A percentile compares a stretch with the other conserved stretches of the same genome.
Evolutionary conservation across 495 filamentous ascomycete genomes (phyloP).

Genomic region (Aspergillus conjunctus): DNA sequence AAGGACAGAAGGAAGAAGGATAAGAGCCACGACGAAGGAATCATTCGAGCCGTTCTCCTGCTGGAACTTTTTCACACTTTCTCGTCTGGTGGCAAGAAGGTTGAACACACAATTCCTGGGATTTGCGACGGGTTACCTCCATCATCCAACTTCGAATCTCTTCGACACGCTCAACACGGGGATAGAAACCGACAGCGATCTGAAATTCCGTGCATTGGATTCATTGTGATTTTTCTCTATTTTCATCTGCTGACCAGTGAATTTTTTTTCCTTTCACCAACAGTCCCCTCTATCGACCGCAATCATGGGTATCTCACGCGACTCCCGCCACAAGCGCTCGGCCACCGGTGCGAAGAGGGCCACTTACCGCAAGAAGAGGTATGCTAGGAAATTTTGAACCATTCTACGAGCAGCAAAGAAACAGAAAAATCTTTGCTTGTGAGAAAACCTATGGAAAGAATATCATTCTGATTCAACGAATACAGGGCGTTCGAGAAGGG

Average conservation of each 20-base stretch:
- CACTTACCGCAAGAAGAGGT: conserved; percentile 87
- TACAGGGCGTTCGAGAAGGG: conserved; percentile 98
- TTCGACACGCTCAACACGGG: conserved; percentile 6
- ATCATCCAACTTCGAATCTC: not conserved
- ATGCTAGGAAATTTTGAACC: conserved; percentile 36
- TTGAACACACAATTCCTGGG: conserved; percentile 3
- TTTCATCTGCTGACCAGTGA: conserved; percentile 10
- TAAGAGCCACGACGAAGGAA: not conserved
- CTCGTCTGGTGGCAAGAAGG: not conserved
- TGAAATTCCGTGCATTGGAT: conserved; percentile 10
- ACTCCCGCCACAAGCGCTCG: conserved; percentile 98
- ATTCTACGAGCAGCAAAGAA: conserved; percentile 6
- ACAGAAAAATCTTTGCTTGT: conserved; percentile 3
- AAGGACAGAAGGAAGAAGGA: conserved; percentile 2
- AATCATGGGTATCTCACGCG: conserved; percentile 99
- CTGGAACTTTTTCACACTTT: not conserved
- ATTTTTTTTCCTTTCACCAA: conserved; percentile 29
- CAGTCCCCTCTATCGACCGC: conserved; percentile 58
- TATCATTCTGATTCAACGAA: conserved; percentile 25
- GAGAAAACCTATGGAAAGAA: not conserved
- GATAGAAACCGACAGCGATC: conserved; percentile 8
- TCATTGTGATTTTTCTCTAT: conserved; percentile 14
- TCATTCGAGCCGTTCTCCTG: not conserved
- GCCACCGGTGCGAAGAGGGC: conserved; percentile 96
- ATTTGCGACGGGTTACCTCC: conserved; percentile 6